Conservation (phyloP, 2,329 filamentous ascomycete species). For the Cytospora schulzeri region DNA sequence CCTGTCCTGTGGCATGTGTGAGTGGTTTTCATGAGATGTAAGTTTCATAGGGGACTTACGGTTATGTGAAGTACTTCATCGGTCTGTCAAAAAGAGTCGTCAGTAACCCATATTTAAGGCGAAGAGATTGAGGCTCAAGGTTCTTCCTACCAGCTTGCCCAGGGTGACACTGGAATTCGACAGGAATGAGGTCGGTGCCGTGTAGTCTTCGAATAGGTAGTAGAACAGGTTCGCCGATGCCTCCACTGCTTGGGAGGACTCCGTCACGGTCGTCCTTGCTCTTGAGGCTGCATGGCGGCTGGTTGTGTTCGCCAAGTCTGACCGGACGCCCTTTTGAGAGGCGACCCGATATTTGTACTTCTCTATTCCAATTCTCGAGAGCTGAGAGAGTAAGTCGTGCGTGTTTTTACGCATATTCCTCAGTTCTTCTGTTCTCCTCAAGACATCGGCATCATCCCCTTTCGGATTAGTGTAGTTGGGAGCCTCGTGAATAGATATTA, state of each 20-base stretch:
- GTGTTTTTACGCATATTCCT: conserved; percentile 43
- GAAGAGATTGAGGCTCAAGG: conserved; percentile 2
- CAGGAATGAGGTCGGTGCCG: conserved; percentile 59
- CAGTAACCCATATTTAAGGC: background rate
- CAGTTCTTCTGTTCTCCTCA: conserved; percentile 35
- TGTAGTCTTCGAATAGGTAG: conserved; percentile 69
- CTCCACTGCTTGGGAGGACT: conserved; percentile 44
- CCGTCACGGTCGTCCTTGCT: conserved; percentile 17
- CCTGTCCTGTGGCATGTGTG: conserved; percentile 23
- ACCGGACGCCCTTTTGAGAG: conserved; percentile 44
- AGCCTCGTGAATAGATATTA: conserved; percentile 70
- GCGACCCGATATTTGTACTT: conserved; percentile 43
- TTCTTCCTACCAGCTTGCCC: conserved; percentile 47
- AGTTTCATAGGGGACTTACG: conserved; percentile 33
- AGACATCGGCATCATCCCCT: conserved; percentile 31
- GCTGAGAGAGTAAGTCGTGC: conserved; percentile 41
- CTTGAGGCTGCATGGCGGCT: conserved; percentile 7
- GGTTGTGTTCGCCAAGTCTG: conserved; percentile 31
- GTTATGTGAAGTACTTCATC: conserved; percentile 39
- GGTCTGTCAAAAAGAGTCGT: conserved; percentile 34
- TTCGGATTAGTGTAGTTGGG: conserved; percentile 39
- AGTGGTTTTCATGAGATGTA: conserved; percentile 20
- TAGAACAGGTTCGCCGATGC: conserved; percentile 65
- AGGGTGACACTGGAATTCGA: conserved; percentile 49
- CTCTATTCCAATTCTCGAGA: conserved; percentile 42